These are phyloP conservation scores for Bondarzewia mesenterica DNA, from an alignment of 1,284 basidiomycete genomes.

Conservation along the genomic window DNA sequence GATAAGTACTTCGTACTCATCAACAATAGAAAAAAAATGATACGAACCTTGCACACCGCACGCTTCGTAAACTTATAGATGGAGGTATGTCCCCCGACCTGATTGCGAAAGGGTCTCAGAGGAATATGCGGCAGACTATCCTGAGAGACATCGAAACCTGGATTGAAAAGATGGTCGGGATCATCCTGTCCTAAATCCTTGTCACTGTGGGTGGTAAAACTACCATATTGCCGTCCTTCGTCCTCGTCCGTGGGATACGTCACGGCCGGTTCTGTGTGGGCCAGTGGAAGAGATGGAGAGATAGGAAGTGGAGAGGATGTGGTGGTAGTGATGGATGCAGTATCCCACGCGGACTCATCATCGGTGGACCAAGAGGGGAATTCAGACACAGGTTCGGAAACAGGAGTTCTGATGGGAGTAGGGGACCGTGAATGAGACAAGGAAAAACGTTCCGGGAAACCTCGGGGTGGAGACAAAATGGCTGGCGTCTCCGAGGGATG, in stretches of 20 bases:
- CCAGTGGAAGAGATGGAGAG: slow-evolving; percentile 21
- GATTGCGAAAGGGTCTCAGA: slow-evolving; percentile 92
- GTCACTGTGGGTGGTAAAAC: slow-evolving; percentile 1
- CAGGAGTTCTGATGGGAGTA: slow-evolving; percentile 24
- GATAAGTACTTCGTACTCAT: neutral
- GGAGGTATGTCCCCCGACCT: slow-evolving; percentile 94
- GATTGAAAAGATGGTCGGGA: slow-evolving; percentile 22
- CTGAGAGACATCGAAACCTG: slow-evolving; percentile 37
- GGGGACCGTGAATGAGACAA: slow-evolving; percentile 23
- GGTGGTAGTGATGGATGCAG: slow-evolving; percentile 47
- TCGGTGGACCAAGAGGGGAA: slow-evolving; percentile 66
- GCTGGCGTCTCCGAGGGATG: slow-evolving; percentile 4
- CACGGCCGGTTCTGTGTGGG: slow-evolving; percentile 21
- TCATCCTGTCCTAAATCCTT: slow-evolving; percentile 21
- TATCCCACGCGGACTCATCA: slow-evolving; percentile 68
- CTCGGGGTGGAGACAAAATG: neutral
- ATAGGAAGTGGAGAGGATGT: slow-evolving; percentile 30
- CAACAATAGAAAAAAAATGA: slow-evolving; percentile 12
- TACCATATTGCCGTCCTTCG: slow-evolving; percentile 24
- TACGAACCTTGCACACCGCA: slow-evolving; percentile 92
- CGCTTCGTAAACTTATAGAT: slow-evolving; percentile 98
- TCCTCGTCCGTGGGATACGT: slow-evolving; percentile 22
- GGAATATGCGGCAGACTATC: slow-evolving; percentile 83
- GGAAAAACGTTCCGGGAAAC: slow-evolving; percentile 5
- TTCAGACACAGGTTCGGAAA: slow-evolving; percentile 21